Conservation (phyloP, 257 asterid species). For the Ajuga chamaepitys region DNA sequence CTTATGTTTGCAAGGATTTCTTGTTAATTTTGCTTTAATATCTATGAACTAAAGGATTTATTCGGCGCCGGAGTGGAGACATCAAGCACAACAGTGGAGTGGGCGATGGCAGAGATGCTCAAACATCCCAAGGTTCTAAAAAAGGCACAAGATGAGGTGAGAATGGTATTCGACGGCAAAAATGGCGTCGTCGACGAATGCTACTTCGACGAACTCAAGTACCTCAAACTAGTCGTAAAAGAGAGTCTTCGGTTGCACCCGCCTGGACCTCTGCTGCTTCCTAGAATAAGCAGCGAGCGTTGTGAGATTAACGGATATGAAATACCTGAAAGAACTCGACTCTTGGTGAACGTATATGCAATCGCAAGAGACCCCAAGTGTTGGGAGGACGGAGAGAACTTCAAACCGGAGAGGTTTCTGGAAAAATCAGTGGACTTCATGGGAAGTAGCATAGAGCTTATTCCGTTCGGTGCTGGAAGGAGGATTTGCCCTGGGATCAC, state of each 20-base stretch:
- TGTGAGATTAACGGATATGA: conserved; percentile 11
- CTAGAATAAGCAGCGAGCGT: conserved; percentile 5
- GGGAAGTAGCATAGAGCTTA: background rate
- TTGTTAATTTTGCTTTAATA: too few relatives aligned
- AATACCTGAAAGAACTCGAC: conserved; percentile 14
- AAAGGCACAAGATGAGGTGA: conserved; percentile 20
- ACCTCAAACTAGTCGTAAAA: conserved; percentile 14
- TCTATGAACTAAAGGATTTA: background rate
- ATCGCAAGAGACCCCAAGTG: conserved; percentile 15
- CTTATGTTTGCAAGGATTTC: too few relatives aligned
- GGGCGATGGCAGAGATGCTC: conserved; percentile 28
- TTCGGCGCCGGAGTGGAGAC: conserved; percentile 15
- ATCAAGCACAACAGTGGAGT: conserved; percentile 3
- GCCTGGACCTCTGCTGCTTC: conserved; percentile 6
- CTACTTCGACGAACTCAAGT: conserved; percentile 4
- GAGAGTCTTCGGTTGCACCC: conserved; percentile 24
- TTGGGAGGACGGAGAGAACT: conserved; percentile 17
- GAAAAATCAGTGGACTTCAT: background rate
- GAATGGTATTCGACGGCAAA: background rate
- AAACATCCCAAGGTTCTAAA: conserved; percentile 10
- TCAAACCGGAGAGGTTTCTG: conserved; percentile 18
- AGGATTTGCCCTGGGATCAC: conserved; percentile 19
- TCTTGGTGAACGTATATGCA: conserved; percentile 19
- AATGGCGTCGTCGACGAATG: background rate
- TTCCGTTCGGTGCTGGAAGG: conserved; percentile 25